Percentiles rank a stretch among this genome's conserved stretches.
Conservation (phyloP, 768 basidiomycete genomes). For the Lentinula detonsa region DNA sequence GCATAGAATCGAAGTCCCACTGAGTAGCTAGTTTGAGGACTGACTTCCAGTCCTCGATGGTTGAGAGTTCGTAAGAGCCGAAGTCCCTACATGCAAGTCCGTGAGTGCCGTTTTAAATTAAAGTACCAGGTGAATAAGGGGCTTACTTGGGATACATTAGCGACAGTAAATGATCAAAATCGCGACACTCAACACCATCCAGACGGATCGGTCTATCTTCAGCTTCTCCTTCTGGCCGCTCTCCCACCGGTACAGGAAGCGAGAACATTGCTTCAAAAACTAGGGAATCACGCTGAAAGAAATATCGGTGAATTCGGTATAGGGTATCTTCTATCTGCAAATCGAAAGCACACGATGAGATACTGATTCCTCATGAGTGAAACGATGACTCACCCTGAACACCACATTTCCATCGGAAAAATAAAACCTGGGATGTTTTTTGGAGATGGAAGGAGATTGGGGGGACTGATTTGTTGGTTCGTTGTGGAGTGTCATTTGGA, state of each 20-base stretch:
- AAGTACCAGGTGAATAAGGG: no score
- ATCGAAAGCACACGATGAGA: not conserved
- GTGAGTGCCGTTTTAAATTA: not conserved
- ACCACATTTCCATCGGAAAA: slow-evolving; percentile 24
- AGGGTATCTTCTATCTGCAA: slow-evolving; percentile 46
- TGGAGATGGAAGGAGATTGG: not conserved
- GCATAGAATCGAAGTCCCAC: slow-evolving; percentile 23
- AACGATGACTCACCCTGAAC: slow-evolving; percentile 18
- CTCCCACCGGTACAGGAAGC: slow-evolving; percentile 23
- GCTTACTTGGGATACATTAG: slow-evolving; percentile 47
- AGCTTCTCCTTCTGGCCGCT: slow-evolving; percentile 14
- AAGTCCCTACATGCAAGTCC: not conserved
- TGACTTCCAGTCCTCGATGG: slow-evolving; percentile 26
- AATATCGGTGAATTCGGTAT: slow-evolving; percentile 43
- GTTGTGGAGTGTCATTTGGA: not conserved
- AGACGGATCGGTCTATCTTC: slow-evolving; percentile 35
- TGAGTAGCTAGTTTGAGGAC: slow-evolving; percentile 24
- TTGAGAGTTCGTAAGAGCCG: not conserved
- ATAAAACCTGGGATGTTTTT: slow-evolving; percentile 23
- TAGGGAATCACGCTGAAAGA: slow-evolving; percentile 33
- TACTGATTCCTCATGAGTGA: not conserved
- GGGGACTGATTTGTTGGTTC: not conserved
- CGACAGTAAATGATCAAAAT: slow-evolving; percentile 49
- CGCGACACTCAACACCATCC: slow-evolving; percentile 35
- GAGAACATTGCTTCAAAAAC: slow-evolving; percentile 27